A percentile compares a stretch with the other conserved stretches of the same genome.
These are phyloP conservation scores for Ophiostoma ulmi DNA, from an alignment of 2,329 filamentous ascomycete genomes.

Conservation along the genomic window DNA sequence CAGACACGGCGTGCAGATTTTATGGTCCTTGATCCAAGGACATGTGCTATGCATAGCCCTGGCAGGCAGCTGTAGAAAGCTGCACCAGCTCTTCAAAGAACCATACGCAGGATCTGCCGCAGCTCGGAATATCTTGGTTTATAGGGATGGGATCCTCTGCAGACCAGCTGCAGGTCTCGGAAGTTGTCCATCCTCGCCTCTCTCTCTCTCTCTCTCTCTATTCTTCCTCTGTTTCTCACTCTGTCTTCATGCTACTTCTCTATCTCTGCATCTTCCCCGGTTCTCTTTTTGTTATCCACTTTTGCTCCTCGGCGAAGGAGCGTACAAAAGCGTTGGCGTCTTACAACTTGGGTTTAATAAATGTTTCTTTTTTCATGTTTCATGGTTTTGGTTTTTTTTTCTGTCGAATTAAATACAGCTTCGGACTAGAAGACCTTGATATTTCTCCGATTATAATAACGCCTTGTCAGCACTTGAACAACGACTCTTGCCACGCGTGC, in stretches of 20 bases:
- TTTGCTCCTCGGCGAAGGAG: slow-evolving; percentile 8
- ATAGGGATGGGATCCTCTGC: not conserved
- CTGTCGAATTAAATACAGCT: not conserved
- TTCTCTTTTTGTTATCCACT: slow-evolving; percentile 3
- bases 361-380: not conserved
- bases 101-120: not conserved
- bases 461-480: not conserved
- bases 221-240: not conserved
- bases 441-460: slow-evolving; percentile 1
- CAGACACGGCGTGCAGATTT: not conserved
- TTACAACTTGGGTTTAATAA: not conserved
- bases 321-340: slow-evolving; percentile 4
- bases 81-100: not conserved
- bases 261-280: not conserved
- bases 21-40: slow-evolving; percentile 6
- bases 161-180: not conserved
- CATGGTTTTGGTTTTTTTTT: not conserved
- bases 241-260: not conserved
- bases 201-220: not conserved
- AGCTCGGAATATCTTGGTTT: slow-evolving; percentile 5
- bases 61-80: not conserved
- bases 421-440: not conserved
- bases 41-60: not conserved
- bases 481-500: not conserved
- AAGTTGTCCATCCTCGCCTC: not conserved